Evolutionary conservation across 2,329 filamentous ascomycete genomes (phyloP).

Genomic region (Coleophoma crateriformis): DNA sequence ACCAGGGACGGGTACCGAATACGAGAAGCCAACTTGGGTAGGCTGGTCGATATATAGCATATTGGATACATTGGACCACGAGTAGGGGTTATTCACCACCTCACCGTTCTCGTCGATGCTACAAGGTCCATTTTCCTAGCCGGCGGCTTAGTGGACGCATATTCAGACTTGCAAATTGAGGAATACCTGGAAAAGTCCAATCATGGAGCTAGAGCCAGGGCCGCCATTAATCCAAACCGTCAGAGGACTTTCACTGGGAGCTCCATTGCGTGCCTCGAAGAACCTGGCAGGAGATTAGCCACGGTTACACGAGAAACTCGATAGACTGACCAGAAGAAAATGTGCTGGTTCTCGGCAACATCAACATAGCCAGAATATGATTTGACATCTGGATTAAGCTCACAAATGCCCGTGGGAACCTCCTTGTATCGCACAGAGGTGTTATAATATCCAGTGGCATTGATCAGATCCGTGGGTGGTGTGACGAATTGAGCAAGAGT

Average conservation of each 20-base stretch:
- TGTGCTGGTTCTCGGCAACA: constrained; percentile 32
- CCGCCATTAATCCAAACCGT: constrained; percentile 64
- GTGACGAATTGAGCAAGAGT: constrained; percentile 29
- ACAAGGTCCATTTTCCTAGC: constrained; percentile 46
- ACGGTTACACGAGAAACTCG: background rate
- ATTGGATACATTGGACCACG: constrained; percentile 55
- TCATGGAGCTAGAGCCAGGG: constrained; percentile 57
- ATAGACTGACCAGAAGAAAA: constrained; percentile 27
- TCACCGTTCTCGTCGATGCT: constrained; percentile 28
- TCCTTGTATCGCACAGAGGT: constrained; percentile 41
- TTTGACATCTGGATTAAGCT: constrained; percentile 34
- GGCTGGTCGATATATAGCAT: constrained; percentile 50
- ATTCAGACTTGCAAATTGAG: no score
- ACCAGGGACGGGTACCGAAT: constrained; percentile 15
- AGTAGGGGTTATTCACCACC: constrained; percentile 41
- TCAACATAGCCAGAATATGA: constrained; percentile 38
- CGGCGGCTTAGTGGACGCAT: no score
- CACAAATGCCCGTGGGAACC: constrained; percentile 39
- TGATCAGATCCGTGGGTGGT: constrained; percentile 29
- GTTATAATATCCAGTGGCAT: constrained; percentile 29
- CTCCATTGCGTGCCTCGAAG: constrained; percentile 37
- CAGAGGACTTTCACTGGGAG: constrained; percentile 40
- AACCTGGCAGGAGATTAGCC: constrained; percentile 29
- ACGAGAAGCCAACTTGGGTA: constrained; percentile 59
- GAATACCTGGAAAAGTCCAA: constrained; percentile 47